Evolutionary conservation across 768 basidiomycete species (phyloP).

Genomic region (Suillus subluteus): DNA sequence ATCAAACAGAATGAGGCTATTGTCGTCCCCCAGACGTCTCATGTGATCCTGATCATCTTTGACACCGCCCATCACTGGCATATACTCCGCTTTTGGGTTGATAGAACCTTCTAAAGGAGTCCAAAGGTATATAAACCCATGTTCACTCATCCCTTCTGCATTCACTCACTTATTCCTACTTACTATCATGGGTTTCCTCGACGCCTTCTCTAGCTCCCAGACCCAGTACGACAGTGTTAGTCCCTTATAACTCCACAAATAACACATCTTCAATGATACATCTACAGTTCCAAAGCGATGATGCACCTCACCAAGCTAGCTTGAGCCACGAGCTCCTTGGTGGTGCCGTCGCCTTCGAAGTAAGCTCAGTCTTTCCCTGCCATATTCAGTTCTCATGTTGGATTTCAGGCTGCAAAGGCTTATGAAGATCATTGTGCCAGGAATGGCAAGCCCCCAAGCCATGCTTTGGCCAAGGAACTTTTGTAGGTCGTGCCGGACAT

Average conservation of each 20-base stretch:
- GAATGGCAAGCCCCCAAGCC: conserved; percentile 12
- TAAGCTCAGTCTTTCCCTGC: neutral
- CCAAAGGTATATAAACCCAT: conserved; percentile 12
- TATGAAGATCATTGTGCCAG: conserved; percentile 14
- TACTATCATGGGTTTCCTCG: conserved; percentile 13
- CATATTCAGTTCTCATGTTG: neutral
- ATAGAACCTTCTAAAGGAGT: neutral
- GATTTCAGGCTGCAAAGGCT: conserved; percentile 16
- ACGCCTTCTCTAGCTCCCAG: neutral
- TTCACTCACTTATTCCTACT: neutral
- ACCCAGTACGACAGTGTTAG: neutral
- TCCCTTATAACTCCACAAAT: neutral
- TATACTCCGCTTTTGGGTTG: conserved; percentile 9
- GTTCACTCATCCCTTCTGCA: neutral
- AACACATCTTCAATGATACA: neutral
- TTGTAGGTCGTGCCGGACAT: conserved; percentile 7
- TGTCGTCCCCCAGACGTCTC: conserved; percentile 4
- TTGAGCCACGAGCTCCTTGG: conserved; percentile 13
- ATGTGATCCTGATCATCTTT: conserved; percentile 7
- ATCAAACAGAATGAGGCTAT: neutral
- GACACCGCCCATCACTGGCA: neutral
- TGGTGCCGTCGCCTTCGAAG: conserved; percentile 16
- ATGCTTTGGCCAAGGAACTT: conserved; percentile 18
- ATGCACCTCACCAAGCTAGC: conserved; percentile 8
- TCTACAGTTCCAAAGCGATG: conserved; percentile 1